Percentiles rank a stretch among this genome's conserved stretches.
Conservation (phyloP, 768 basidiomycete species). For the Suillus decipiens region DNA sequence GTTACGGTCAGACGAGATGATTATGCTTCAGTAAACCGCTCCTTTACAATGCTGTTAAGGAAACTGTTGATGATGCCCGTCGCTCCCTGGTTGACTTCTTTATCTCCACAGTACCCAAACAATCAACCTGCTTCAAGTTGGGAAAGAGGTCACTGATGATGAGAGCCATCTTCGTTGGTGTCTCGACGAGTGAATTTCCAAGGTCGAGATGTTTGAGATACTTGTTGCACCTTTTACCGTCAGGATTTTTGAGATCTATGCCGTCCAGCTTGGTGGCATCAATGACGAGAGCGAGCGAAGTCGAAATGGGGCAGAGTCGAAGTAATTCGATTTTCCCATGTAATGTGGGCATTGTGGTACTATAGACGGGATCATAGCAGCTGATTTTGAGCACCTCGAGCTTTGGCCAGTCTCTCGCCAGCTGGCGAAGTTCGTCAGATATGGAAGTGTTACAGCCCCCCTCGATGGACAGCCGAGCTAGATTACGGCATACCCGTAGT, state of each 20-base stretch:
- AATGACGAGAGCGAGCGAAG: constrained; percentile 25
- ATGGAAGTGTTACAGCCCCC: constrained; percentile 20
- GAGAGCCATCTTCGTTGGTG: constrained; percentile 15
- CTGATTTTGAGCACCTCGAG: constrained; percentile 23
- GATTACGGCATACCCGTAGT: not conserved
- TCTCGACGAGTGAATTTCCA: constrained; percentile 23
- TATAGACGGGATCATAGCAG: constrained; percentile 17
- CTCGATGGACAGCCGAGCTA: constrained; percentile 15
- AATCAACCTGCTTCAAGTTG: constrained; percentile 21
- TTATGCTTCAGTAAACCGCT: not conserved
- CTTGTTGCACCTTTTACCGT: not conserved
- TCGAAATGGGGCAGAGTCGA: constrained; percentile 17
- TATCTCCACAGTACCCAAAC: constrained; percentile 19
- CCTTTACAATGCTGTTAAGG: not conserved
- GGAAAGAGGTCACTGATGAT: constrained; percentile 21
- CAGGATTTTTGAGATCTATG: not conserved
- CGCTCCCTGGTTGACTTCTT: not conserved
- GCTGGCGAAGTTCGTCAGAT: constrained; percentile 19
- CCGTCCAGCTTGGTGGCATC: constrained; percentile 14
- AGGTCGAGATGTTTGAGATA: constrained; percentile 15
- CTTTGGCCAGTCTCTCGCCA: constrained; percentile 24
- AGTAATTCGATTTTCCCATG: constrained; percentile 17
- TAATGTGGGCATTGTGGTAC: constrained; percentile 23
- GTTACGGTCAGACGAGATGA: not conserved
- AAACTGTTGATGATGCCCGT: not conserved